Conservation (phyloP, 2,329 filamentous ascomycete genomes). For the Zymoseptoria passerinii region DNA sequence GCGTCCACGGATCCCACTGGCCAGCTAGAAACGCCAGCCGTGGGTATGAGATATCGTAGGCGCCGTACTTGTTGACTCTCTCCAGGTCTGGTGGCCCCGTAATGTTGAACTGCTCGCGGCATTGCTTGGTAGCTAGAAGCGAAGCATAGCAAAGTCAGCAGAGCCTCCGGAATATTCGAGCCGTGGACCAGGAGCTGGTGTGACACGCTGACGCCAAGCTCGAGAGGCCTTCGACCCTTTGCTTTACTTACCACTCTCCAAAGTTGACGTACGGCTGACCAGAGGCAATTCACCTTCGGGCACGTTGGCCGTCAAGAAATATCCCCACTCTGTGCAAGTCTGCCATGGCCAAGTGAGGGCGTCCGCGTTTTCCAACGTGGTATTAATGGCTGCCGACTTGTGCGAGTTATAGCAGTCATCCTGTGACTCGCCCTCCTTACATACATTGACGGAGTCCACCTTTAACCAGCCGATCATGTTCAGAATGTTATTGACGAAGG, state of each 20-base stretch:
- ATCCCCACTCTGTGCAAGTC: slow-evolving; percentile 62
- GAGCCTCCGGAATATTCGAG: too few relatives aligned
- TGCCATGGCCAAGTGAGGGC: slow-evolving; percentile 49
- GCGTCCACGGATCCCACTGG: slow-evolving; percentile 70
- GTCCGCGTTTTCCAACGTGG: slow-evolving; percentile 31
- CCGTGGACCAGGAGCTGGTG: too few relatives aligned
- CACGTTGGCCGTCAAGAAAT: slow-evolving; percentile 64
- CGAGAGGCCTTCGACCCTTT: too few relatives aligned
- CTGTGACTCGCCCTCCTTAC: slow-evolving; percentile 34
- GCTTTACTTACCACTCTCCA: slow-evolving; percentile 35
- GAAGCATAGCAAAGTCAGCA: too few relatives aligned
- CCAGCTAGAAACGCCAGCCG: slow-evolving; percentile 73
- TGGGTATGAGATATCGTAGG: slow-evolving; percentile 60
- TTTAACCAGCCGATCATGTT: slow-evolving; percentile 52
- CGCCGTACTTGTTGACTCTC: slow-evolving; percentile 68
- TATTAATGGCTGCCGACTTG: slow-evolving; percentile 21
- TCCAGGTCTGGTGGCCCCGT: slow-evolving; percentile 53
- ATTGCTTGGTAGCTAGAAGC: slow-evolving; percentile 50
- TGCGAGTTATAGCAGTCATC: slow-evolving; percentile 44
- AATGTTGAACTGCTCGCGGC: slow-evolving; percentile 62
- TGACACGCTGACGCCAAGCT: too few relatives aligned
- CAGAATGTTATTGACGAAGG: slow-evolving; percentile 44
- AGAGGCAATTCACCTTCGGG: slow-evolving; percentile 58
- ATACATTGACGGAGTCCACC: slow-evolving; percentile 34
- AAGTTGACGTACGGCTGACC: slow-evolving; percentile 57